Evolutionary conservation across 495 filamentous ascomycete genomes (phyloP).

Genomic region (Trichoderma orchidacearum): DNA sequence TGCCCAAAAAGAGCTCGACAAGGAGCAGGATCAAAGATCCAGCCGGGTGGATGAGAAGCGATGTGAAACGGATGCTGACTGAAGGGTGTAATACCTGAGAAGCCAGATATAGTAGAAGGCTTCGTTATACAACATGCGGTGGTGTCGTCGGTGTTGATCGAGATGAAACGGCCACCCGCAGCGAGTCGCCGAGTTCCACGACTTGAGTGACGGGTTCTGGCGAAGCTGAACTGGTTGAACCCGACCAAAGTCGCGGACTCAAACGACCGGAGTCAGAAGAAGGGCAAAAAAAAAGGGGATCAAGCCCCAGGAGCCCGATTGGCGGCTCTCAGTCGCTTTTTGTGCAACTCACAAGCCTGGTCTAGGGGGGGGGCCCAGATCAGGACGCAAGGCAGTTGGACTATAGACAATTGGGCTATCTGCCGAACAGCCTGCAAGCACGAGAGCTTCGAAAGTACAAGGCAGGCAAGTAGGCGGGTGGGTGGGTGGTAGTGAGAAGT

Average conservation of each 20-base stretch:
- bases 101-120: not conserved
- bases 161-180: not conserved
- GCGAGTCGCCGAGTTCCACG: not conserved
- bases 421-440: not conserved
- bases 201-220: conserved; percentile 8
- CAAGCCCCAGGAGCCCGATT: conserved; percentile 7
- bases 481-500: conserved; percentile 14
- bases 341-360: conserved; percentile 33
- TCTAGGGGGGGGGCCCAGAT: conserved; percentile 17
- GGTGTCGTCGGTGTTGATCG: conserved; percentile 19
- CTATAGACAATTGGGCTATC: conserved; percentile 3
- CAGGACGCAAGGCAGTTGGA: conserved; percentile 18
- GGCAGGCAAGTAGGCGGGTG: conserved; percentile 12
- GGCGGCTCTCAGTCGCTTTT: conserved; percentile 33
- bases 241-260: not conserved
- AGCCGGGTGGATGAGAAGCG: not conserved
- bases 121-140: conserved; percentile 29
- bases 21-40: not conserved
- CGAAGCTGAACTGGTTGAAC: conserved; percentile 3
- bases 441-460: not conserved
- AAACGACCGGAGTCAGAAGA: not conserved
- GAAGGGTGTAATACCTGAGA: not conserved
- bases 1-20: not conserved
- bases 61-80: conserved; percentile 15
- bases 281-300: not conserved